phyloP scores from a whole-genome alignment of 164 flowering plant species.

The Berberis vulgaris region DNA sequence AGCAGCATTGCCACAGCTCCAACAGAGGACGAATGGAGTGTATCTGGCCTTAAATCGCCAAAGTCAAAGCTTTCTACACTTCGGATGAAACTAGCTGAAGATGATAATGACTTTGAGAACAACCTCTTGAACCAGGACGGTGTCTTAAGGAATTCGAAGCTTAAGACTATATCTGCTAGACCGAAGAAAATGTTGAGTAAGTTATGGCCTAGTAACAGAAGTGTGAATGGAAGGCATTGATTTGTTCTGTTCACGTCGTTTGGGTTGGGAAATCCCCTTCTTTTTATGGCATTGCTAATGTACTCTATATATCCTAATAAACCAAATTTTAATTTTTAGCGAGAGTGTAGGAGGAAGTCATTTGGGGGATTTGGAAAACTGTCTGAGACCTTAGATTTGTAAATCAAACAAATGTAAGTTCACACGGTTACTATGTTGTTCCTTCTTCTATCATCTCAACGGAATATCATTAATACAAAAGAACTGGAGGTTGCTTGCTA shows the following conservation, averaged over 20 bases:
- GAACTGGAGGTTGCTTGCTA: too few relatives aligned
- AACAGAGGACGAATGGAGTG: slow-evolving; percentile 72
- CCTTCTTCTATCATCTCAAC: too few relatives aligned
- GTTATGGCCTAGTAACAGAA: slow-evolving; percentile 67
- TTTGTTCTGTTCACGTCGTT: not conserved
- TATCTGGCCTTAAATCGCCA: slow-evolving; percentile 63
- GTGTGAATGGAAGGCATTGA: slow-evolving; percentile 54
- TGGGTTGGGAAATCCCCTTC: too few relatives aligned
- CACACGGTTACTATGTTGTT: too few relatives aligned
- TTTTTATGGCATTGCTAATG: too few relatives aligned
- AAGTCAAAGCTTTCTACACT: slow-evolving; percentile 57
- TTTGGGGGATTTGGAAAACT: too few relatives aligned
- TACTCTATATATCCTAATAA: too few relatives aligned
- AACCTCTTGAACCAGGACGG: slow-evolving; percentile 25
- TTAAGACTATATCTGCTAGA: slow-evolving; percentile 44
- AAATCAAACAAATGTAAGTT: too few relatives aligned
- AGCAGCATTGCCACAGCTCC: slow-evolving; percentile 25
- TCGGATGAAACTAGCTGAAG: slow-evolving; percentile 70
- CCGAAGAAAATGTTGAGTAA: slow-evolving; percentile 81
- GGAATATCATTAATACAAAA: too few relatives aligned
- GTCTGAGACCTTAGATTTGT: too few relatives aligned
- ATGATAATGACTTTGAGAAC: slow-evolving; percentile 46
- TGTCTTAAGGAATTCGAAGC: slow-evolving; percentile 32
- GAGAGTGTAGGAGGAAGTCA: too few relatives aligned
- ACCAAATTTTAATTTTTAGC: too few relatives aligned